Evolutionary conservation across 2,329 filamentous ascomycete genomes (phyloP).

Genomic region (Curvularia hawaiiensis): DNA sequence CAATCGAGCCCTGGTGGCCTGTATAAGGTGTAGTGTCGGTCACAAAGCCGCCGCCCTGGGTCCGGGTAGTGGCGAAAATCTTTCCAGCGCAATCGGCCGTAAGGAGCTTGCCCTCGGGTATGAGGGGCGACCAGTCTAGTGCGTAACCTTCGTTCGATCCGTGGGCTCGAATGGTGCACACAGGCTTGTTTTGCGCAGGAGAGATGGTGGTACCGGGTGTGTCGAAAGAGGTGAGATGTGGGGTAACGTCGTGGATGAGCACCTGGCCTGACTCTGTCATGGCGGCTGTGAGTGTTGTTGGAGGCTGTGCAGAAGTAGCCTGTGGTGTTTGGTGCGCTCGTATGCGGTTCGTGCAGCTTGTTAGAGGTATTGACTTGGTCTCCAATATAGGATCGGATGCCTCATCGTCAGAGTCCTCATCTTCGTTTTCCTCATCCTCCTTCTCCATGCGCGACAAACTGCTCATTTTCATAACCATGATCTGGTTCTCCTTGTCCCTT

Average conservation of each 20-base stretch:
- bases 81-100: conserved; percentile 90
- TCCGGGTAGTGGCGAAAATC: conserved; percentile 87
- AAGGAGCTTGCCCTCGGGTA: conserved; percentile 81
- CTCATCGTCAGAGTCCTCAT: conserved; percentile 71
- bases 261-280: conserved; percentile 92
- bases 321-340: conserved; percentile 81
- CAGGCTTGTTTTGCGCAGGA: conserved; percentile 83
- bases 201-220: conserved; percentile 81
- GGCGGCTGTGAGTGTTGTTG: conserved; percentile 82
- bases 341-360: conserved; percentile 91
- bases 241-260: conserved; percentile 91
- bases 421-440: conserved; percentile 70
- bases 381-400: conserved; percentile 88
- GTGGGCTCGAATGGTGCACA: conserved; percentile 87
- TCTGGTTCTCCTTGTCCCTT: conserved; percentile 82
- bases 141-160: conserved; percentile 88
- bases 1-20: conserved; percentile 83
- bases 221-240: conserved; percentile 88
- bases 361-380: conserved; percentile 84
- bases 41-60: conserved; percentile 85
- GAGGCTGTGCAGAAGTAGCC: conserved; percentile 70
- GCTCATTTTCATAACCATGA: conserved; percentile 96
- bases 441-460: conserved; percentile 88
- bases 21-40: conserved; percentile 84
- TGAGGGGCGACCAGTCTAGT: conserved; percentile 90